Evolutionary conservation across 768 basidiomycete species (phyloP).

Genomic region (Boletus tylopilopsis): DNA sequence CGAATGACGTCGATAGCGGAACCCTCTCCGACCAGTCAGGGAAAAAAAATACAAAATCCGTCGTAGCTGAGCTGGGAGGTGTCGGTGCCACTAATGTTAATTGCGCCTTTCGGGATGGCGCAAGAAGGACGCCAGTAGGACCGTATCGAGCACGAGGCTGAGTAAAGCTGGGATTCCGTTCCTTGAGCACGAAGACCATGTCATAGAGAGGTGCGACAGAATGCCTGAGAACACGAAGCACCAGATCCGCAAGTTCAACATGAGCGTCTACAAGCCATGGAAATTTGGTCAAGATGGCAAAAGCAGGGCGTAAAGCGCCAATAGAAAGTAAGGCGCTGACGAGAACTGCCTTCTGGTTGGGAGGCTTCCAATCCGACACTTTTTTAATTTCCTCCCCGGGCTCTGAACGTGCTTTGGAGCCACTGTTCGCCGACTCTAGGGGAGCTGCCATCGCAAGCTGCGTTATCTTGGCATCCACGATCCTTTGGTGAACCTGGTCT

Average conservation of each 20-base stretch:
- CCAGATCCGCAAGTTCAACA: slow-evolving; percentile 81
- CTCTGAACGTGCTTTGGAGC: slow-evolving; percentile 38
- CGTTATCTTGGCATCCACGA: slow-evolving; percentile 65
- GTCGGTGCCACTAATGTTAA: slow-evolving; percentile 78
- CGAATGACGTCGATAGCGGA: slow-evolving; percentile 57
- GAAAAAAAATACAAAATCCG: slow-evolving; percentile 90
- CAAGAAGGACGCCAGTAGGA: slow-evolving; percentile 47
- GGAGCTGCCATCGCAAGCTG: slow-evolving; percentile 85
- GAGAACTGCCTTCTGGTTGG: slow-evolving; percentile 80
- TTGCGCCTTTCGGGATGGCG: slow-evolving; percentile 55
- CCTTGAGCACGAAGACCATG: slow-evolving; percentile 45
- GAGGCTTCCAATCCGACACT: slow-evolving; percentile 36
- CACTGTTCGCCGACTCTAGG: slow-evolving; percentile 50
- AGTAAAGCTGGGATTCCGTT: slow-evolving; percentile 58
- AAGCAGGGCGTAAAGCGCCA: slow-evolving; percentile 75
- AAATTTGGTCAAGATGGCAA: slow-evolving; percentile 76
- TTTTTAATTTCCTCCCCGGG: slow-evolving; percentile 37
- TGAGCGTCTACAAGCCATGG: slow-evolving; percentile 83
- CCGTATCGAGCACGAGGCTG: slow-evolving; percentile 65
- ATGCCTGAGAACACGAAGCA: slow-evolving; percentile 69
- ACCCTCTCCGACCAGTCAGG: slow-evolving; percentile 75
- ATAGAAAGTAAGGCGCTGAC: slow-evolving; percentile 78
- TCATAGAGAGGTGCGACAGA: slow-evolving; percentile 71
- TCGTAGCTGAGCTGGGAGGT: slow-evolving; percentile 70
- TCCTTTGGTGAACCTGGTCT: slow-evolving; percentile 57